Base-by-base conservation (phyloP, 768 basidiomycete genomes). In the Phlebiopsis gigantea region DNA sequence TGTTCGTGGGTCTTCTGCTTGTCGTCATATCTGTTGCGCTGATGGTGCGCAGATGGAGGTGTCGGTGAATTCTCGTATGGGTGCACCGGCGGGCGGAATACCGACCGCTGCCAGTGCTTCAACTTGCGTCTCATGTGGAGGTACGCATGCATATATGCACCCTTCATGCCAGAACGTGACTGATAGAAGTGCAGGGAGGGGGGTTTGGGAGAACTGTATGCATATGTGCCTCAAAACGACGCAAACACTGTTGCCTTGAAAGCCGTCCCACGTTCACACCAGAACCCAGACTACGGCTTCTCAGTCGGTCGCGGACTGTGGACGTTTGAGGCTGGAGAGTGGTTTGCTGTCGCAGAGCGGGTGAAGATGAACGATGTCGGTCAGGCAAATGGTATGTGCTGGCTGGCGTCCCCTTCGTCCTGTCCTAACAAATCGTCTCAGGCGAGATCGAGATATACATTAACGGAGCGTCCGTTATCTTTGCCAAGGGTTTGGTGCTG, bases 111-210 rank as follows among this genome's bases (percentile, higher is more conserved):
- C 65, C 75, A 77, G 48, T 90, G 88, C 66, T 90, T 91, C 67
- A 73, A 83, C 63, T 64, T 87, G 1, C 74, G 88, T 6, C 74
- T 84, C 14, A 90, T 90, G 89, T 90, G 87, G 87, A 77, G 86
- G 83, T 83, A 56, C 15, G 73, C 59, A 4, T 15, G 15, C 3
- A 4, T 53, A 9, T 57, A 42, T 46, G 43, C 22, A 10, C 2
- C n/a, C 1, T n/a, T 15, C 28, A 30, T 21, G 28, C 12, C n/a
- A 4, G 45, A 9, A 30, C 24, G 22, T 17, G 17, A 1, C 31
- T n/a, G 8, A 51, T n/a, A 2, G 14, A 14, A 15, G 29, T 41
- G n/a, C 59, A 84, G 85, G 59, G 68, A 76, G 1, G 68, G 79
- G 21, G 80, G 79, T 2, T 64, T 63, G 14, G 85, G 82, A 19